These are phyloP conservation scores for Ambrosia artemisiifolia DNA, from an alignment of 129 eudicot genomes.

Conservation along the genomic window DNA sequence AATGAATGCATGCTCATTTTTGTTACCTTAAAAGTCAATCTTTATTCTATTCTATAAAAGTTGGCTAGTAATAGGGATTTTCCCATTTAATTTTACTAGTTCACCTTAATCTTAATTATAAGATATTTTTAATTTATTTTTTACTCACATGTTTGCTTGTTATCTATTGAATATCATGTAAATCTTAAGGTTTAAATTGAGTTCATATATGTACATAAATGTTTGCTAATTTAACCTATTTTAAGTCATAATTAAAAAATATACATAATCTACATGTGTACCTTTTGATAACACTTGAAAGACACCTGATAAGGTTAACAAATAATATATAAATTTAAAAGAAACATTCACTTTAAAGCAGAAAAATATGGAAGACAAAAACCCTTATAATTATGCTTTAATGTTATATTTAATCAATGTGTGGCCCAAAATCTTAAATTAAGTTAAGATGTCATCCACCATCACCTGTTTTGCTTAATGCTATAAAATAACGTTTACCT, in stretches of 20 bases:
- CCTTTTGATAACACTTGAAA: slow-evolving; percentile 26
- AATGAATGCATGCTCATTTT: too few relatives aligned
- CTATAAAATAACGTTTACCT: background rate
- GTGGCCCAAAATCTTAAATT: slow-evolving; percentile 46
- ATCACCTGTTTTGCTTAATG: slow-evolving; percentile 26
- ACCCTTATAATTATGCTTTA: slow-evolving; percentile 37
- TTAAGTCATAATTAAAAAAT: too few relatives aligned
- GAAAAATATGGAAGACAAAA: slow-evolving; percentile 38
- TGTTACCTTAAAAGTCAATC: too few relatives aligned
- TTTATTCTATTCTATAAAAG: too few relatives aligned
- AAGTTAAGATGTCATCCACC: slow-evolving; percentile 54
- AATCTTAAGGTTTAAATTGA: background rate
- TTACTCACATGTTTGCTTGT: background rate
- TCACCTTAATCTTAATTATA: background rate
- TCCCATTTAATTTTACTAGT: too few relatives aligned
- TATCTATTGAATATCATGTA: background rate
- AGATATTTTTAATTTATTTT: background rate
- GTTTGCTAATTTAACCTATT: too few relatives aligned
- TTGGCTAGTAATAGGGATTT: too few relatives aligned
- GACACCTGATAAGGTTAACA: slow-evolving; percentile 28
- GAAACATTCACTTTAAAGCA: slow-evolving; percentile 29
- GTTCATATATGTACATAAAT: too few relatives aligned
- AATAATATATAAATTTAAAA: slow-evolving; percentile 7
- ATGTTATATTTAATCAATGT: slow-evolving; percentile 36
- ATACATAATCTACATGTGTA: too few relatives aligned